Evolutionary conservation across 257 asterid genomes (phyloP).

Genomic region (Solanum raphanifolium): DNA sequence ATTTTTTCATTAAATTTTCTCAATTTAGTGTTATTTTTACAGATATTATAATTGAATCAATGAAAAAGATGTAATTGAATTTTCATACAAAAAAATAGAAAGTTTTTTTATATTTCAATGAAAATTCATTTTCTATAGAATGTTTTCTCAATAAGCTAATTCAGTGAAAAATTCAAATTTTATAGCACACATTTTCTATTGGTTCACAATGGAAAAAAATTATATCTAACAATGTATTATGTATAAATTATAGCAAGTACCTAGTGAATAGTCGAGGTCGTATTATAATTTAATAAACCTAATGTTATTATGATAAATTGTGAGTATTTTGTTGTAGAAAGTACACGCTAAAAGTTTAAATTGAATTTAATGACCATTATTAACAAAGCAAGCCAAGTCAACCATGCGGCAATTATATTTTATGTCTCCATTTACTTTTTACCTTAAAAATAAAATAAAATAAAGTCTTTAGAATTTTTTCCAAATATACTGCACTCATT

Average conservation of each 20-base stretch:
- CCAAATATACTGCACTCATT: background rate
- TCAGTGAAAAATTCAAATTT: too few species aligned
- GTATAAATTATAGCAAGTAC: too few species aligned
- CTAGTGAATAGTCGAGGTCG: background rate
- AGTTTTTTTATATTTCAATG: too few species aligned
- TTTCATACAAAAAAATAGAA: too few species aligned
- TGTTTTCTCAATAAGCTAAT: too few species aligned
- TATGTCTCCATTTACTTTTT: background rate
- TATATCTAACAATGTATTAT: too few species aligned
- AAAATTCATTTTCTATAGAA: too few species aligned
- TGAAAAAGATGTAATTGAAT: too few species aligned
- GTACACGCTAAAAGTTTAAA: background rate
- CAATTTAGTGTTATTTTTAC: background rate
- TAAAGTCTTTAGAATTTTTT: background rate
- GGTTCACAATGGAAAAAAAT: too few species aligned
- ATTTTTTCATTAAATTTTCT: too few species aligned
- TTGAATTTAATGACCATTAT: background rate
- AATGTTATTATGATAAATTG: too few species aligned
- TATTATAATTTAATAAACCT: too few species aligned
- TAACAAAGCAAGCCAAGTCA: background rate
- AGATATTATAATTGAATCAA: background rate
- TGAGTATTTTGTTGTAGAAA: background rate
- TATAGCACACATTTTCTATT: background rate
- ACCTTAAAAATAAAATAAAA: background rate
- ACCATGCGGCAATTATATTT: background rate